These are phyloP conservation scores for Cardamine occulta DNA, from an alignment of 345 rosid species.

Conservation along the genomic window DNA sequence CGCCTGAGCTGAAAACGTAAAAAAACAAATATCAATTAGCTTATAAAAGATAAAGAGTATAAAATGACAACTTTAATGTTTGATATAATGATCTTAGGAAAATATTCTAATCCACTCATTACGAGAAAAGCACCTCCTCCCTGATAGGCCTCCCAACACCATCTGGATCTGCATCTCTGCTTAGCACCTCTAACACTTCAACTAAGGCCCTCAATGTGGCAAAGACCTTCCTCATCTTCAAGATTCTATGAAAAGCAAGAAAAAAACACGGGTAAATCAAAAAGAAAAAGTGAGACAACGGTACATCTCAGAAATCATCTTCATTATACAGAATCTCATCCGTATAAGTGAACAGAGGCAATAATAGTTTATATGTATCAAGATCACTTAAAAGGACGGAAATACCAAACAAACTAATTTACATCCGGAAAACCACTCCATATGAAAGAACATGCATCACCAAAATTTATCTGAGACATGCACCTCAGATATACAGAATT, in stretches of 20 bases:
- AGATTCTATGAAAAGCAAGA: constrained; percentile 39
- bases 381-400: not conserved
- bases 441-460: constrained; percentile 18
- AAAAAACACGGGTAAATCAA: constrained; percentile 25
- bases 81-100: not conserved
- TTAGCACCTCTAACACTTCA: constrained; percentile 89
- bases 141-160: constrained; percentile 84
- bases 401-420: constrained; percentile 21
- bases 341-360: constrained; percentile 6
- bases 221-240: constrained; percentile 80
- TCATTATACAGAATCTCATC: constrained; percentile 21
- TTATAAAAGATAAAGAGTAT: constrained; percentile 24
- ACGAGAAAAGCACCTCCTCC: constrained; percentile 71
- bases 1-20: constrained; percentile 62
- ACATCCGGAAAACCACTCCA: constrained; percentile 11
- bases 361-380: constrained; percentile 13
- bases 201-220: constrained; percentile 84
- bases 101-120: not conserved
- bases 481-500: constrained; percentile 19
- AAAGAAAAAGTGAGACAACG: constrained; percentile 18
- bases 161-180: constrained; percentile 82
- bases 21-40: constrained; percentile 30
- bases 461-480: not conserved
- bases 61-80: constrained; percentile 16
- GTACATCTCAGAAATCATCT: constrained; percentile 7